Evolutionary conservation across 2,329 filamentous ascomycete genomes (phyloP), one percentile per base, ranked within the genome.

Genomic region (Cordyceps tenuipes): DNA sequence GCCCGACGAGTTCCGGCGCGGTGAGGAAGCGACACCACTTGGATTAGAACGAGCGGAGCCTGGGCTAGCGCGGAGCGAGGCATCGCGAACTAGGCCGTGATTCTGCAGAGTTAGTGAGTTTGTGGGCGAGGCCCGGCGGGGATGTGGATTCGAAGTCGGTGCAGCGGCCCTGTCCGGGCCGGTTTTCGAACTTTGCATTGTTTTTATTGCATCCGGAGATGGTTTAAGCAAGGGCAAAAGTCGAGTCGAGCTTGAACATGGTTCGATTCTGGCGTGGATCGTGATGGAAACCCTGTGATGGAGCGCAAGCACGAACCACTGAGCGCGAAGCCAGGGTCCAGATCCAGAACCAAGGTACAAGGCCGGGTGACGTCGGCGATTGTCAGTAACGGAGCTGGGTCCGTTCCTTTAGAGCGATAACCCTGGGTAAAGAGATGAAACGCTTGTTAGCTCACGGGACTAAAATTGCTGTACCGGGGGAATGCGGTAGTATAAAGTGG

Each of bases 21-120:
- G 65, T 1, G 69, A 66, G 1, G 64, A 66, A 9, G 66, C 62
- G 3, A 53, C 48, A 1, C 63, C 65, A 31, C 57, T 63, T 9
- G 62, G 56, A 2, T 65, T 63, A 4, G 64, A 61, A 19, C 64
- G 65, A 12, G 52, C 63, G 23, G 69, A 67, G 50, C 68, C 68
- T 19, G 65, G 65, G 21, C 61, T 68, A 0, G 66, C 69, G 57
- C 66, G 69, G 17, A 66, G 62, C 0, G 71, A 72, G n/a, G 68
- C 75, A 70, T 81, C 76, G 41, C 73, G 74, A 9, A 75, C 73
- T 17, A 79, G 63, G 48, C 74, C 74, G 62, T 82, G 79, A 59
- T 81, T 70, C 12, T 69, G 73, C 0, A 82, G 66, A 0, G 80
- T 81, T 3, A 80, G 70, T 5, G 80, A 82, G 34, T 76, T 74